Evolutionary conservation across 345 rosid genomes (phyloP), one percentile per base, ranked within the genome.

Genomic region (Viola odorata): DNA sequence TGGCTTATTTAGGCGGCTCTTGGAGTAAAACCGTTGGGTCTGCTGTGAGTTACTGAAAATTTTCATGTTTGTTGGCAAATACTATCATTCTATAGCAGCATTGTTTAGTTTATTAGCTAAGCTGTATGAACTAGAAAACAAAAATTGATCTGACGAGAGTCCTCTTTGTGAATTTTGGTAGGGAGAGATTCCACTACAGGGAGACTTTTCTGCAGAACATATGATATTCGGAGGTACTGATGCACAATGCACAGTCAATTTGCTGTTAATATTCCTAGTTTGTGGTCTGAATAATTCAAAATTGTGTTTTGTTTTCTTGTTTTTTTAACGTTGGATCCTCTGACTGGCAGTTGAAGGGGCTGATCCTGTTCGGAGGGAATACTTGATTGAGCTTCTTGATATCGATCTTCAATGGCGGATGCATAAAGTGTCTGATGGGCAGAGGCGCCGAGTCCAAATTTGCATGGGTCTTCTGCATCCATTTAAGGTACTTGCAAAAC

Each of bases 381-480:
- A 69, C 70, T 70, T 94, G 71, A 90, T 90, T 72, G 97, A 90
- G 51, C 85, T 94, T 69, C 99, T 94, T 71, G 99, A 90, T 65
- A 90, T 94, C 39, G 90, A 90, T 73, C 75, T 94, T 50, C 82
- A 81, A 60, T 90, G 99, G 99, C 88, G 97, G 69, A 94, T 90
- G 99, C 99, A 94, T 67, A 94, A 94, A 73, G 99, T 88, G 37
- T 94, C 99, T 58, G 99, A 94, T 73, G 99, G 99, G 12, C 99
- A 94, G 70, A 82, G 91, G 8, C 95, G 99, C 8, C 84, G 99
- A 23, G 99, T 94, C 63, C 99, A 94, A 61, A 94, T 94, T 14
- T 94, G 99, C 70, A 84, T 94, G 97, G 99, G 97, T 61, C 97
- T 94, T 63, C 89, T 94, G 73, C 85, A 80, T 69, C 99, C 96